A percentile compares a stretch with the other conserved stretches of the same genome.
Evolutionary conservation across 2,329 filamentous ascomycete genomes (phyloP).

Genomic region (Talaromyces pinophilus): DNA sequence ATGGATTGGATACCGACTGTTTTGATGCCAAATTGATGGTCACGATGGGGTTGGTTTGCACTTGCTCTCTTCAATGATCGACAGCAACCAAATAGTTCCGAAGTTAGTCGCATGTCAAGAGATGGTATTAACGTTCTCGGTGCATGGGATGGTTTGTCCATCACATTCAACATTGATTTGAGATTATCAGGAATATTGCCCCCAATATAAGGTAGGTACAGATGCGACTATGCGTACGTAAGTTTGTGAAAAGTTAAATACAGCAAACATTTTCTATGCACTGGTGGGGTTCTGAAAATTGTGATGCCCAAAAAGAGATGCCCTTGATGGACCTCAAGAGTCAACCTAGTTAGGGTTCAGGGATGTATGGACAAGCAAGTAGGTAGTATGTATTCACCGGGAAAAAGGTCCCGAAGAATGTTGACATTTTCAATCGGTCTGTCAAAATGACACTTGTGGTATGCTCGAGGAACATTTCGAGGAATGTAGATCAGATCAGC

Average conservation of each 20-base stretch:
- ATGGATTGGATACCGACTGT: not conserved
- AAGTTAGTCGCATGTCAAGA: not conserved
- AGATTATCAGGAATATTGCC: not conserved
- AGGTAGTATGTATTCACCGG: not conserved
- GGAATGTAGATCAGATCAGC: not conserved
- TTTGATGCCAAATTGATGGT: not conserved
- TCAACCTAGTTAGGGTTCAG: not conserved
- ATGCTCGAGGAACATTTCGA: slow-evolving; percentile 7
- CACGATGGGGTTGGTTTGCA: not conserved
- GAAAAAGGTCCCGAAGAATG: not conserved
- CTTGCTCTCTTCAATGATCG: not conserved
- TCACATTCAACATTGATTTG: not conserved
- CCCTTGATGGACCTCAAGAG: not conserved
- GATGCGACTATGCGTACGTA: not conserved
- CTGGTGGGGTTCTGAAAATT: not conserved
- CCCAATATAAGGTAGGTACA: not conserved
- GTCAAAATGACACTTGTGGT: slow-evolving; percentile 2
- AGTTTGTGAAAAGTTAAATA: not conserved
- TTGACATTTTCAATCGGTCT: not conserved
- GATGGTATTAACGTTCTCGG: not conserved
- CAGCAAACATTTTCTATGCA: not conserved
- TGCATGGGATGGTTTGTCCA: not conserved
- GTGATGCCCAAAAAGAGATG: not conserved
- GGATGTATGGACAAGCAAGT: not conserved
- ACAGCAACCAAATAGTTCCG: not conserved